Evolutionary conservation across 192 early-diverging fungal species (phyloP), one percentile per base, ranked within the genome.

Genomic region (Thamnidium elegans): DNA sequence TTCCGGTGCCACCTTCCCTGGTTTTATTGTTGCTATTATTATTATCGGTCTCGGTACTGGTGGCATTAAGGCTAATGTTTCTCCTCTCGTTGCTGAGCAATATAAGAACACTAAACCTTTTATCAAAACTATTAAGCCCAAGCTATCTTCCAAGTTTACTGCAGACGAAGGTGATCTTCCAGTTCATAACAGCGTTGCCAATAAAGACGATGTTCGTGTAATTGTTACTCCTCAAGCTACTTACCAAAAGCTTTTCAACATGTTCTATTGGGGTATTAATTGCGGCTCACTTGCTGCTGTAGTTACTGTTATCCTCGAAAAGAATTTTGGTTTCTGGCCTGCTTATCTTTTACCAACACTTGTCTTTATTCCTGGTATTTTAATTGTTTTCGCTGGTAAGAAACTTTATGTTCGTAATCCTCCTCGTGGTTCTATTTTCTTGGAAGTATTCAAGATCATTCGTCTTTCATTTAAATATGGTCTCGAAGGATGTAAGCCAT

Each of bases 261-360:
- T 85, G 85, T 93, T 93, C 71, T 93, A 93, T 72, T 81, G 79
- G 78, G 78, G 84, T 23, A 88, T 90, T 64, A 88, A 88, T 65
- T 20, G 86, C 42, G 89, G 89, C 19, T 78, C 83, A 11, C 75
- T 90, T 58, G 81, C 68, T 66, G 78, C 78, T 55, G 83, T 75
- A 50, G 76, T 68, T 21, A 82, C 66, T 44, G 81, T 79, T 60
- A 69, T 56, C 45, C 56, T 82, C 0, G 85, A 85, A 55, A 86
- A 84, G 65, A 69, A 83, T 70, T 63, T 72, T 52, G 74, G 76
- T 31, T 88, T 81, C 61, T 74, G 82, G 58, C 52, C 78, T 15
- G 84, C 86, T 1, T 88, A 65, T 66, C 65, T 82, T 52, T 63
- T 86, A 50, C 81, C 86, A 8, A 63, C 79, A 3, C 51, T 79